These are phyloP conservation scores for Medicago arabica DNA, from an alignment of 306 rosid species.

Conservation along the genomic window DNA sequence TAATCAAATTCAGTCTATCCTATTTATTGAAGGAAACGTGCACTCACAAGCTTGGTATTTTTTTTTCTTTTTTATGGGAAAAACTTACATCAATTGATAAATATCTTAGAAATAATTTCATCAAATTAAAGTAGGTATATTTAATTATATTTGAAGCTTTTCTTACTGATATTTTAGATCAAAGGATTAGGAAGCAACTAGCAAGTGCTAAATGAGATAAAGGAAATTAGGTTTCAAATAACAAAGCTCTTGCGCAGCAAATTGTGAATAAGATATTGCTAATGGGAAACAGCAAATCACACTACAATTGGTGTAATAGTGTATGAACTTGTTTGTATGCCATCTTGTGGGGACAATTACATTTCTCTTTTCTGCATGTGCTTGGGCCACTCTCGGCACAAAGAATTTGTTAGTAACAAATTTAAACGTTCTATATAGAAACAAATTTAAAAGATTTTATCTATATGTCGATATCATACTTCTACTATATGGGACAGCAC, in stretches of 20 bases:
- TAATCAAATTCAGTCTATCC: no score
- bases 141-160: background rate
- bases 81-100: no score
- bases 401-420: background rate
- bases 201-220: no score
- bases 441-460: background rate
- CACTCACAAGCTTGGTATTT: no score
- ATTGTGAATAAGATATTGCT: constrained; percentile 3
- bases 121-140: no score
- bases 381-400: constrained; percentile 24
- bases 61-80: no score
- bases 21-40: no score
- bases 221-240: no score
- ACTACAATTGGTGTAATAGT: background rate
- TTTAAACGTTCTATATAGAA: background rate
- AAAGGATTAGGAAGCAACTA: background rate
- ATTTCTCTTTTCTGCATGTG: constrained; percentile 14
- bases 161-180: background rate
- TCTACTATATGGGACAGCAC: constrained; percentile 17
- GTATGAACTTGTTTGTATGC: constrained; percentile 25
- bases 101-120: no score
- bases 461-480: background rate
- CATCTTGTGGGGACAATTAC: constrained; percentile 15
- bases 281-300: constrained; percentile 30
- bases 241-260: background rate